phyloP scores from a whole-genome alignment of 129 eudicot species.

The Kitagawia praeruptora region DNA sequence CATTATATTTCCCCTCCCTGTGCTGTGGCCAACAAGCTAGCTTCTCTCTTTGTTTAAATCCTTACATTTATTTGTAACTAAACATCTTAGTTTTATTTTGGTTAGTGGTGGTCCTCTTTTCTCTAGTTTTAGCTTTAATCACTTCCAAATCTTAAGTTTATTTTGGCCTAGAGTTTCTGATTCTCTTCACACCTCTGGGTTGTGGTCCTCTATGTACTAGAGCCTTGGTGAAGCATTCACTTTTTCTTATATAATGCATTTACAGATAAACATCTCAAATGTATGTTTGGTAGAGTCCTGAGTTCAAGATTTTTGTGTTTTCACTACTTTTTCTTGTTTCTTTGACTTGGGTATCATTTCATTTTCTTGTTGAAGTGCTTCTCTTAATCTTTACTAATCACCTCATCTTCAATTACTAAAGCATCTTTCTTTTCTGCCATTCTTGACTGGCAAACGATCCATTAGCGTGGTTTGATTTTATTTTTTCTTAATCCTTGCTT shows the following conservation, averaged over 20 bases:
- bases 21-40: neutral
- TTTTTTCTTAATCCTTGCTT: neutral
- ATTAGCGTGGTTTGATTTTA: neutral
- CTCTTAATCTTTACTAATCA: neutral
- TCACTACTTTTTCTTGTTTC: neutral
- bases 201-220: constrained; percentile 14
- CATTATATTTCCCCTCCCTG: neutral
- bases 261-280: neutral
- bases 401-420: too few species aligned
- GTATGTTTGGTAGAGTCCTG: neutral
- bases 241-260: neutral
- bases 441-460: neutral
- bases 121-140: neutral
- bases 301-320: neutral
- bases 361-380: neutral
- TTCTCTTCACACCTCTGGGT: neutral
- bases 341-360: constrained; percentile 14
- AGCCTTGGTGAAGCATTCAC: constrained; percentile 14
- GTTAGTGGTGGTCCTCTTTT: neutral
- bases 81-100: neutral
- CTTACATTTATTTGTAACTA: neutral
- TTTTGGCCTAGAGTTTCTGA: neutral
- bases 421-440: neutral
- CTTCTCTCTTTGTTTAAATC: neutral
- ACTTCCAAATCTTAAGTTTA: neutral